Evolutionary conservation across 2,329 filamentous ascomycete species (phyloP), one percentile per base, ranked within the genome.

Genomic region (Scedosporium aurantiacum): DNA sequence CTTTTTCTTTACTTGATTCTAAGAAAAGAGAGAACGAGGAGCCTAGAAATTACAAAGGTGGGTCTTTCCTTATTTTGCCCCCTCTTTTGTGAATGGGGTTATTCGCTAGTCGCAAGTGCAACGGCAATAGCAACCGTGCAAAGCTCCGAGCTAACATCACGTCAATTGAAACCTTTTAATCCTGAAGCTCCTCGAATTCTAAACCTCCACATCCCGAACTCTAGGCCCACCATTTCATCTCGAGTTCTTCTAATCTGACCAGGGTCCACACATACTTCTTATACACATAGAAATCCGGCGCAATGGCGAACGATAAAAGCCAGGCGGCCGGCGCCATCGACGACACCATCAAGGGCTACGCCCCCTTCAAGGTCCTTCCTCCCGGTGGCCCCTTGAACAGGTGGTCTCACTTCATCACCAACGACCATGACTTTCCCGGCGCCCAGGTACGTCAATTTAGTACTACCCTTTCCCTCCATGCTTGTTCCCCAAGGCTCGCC

Each of bases 341-440:
- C 25, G 50, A 23, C 41, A 45, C 37, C 23, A 25, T 18, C 18
- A 43, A 32, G 2, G 81, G 82, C 65, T 84, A 82, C 67, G 75
- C 82, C 67, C 77, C 79, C 62, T 84, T 82, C 70, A 72, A 76
- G 52, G 73, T 71, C 60, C 73, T 83, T 5, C 79, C 81, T 2
- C 72, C 81, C 0, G 80, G 80, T 14, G 80, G 78, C 2, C 68
- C 77, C 21, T 77, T 97, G 65, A 97, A 97, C 75, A 85, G 89
- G 63, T 96, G 90, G 82, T 96, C 91, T 4, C 84, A 90, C 18
- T 86, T 84, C 54, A 76, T 97, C 63, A 97, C 93, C 10, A 85
- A 83, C 62, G 89, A 82, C 61, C 90, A 96, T 85, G 91, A 96
- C 73, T 96, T 90, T 68, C 92, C 93, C 0, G 93, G 90, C 28